Evolutionary conservation across 2,329 filamentous ascomycete species (phyloP), one percentile per base, ranked within the genome.

Genomic region (Cordyceps pruinosa): DNA sequence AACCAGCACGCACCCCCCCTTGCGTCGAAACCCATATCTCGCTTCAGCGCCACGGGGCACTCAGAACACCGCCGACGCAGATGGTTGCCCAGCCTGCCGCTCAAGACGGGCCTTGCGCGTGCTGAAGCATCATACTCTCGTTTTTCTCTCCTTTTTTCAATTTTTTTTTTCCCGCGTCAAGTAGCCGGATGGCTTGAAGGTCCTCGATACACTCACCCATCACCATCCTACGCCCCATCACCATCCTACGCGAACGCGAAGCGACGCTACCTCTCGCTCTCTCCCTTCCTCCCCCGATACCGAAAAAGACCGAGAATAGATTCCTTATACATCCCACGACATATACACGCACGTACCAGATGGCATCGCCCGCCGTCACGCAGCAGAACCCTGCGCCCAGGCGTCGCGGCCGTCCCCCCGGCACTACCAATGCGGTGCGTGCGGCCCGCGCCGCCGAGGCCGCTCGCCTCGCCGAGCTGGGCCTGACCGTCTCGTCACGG

Each of bases 401-500:
- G 51, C 77, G 75, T 52, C 71, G 77, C 56, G 77, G 77, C 52
- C 73, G 78, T 42, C 77, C 78, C 25, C 72, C 72, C 3, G 74
- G 74, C 45, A 69, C 72, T 10, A 74, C 72, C 32, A 75, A 74
- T 60, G 72, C 74, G 37, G 70, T 70, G 56, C 70, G 72, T 61
- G 71, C 71, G 25, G 72, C 72, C 39, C 69, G 74, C 59, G 69
- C 70, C 48, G 71, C 68, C n/a, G 68, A 70, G 51, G 71, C 68
- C 17, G 68, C 68, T 39, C 66, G 68, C 26, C 65, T 66, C 19
- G 68, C 66, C 19, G 61, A 66, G 46, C 66, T 71, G 42, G 76
- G 78, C 48, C 86, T 88, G 63, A 85, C 86, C 26, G 52, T 30
- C 4, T 85, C 87, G 13, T 78, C 78, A 1, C 91, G 90, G 73